These are phyloP conservation scores for Benincasa hispida DNA, from an alignment of 306 rosid species.

Conservation along the genomic window DNA sequence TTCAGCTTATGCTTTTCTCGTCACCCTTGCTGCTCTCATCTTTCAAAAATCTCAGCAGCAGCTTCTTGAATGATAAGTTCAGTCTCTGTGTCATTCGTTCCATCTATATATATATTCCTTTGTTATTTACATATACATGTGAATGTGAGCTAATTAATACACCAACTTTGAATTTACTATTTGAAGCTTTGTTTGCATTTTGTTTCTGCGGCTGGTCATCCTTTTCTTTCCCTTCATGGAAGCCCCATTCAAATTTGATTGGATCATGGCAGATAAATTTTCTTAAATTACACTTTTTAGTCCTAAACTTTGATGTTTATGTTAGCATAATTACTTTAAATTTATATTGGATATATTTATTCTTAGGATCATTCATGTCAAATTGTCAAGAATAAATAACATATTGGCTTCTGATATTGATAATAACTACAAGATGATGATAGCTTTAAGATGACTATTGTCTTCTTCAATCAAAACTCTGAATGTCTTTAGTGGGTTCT, in stretches of 20 bases:
- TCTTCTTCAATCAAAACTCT: too few species aligned
- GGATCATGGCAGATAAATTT: not conserved
- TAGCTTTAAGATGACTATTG: too few species aligned
- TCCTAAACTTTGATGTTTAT: too few species aligned
- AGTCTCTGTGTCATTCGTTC: not conserved
- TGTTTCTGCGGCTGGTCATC: not conserved
- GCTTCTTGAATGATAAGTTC: not conserved
- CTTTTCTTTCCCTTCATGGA: not conserved
- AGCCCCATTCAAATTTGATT: not conserved
- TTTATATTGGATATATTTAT: too few species aligned
- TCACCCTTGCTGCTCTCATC: slow-evolving; percentile 42
- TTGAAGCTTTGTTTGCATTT: not conserved
- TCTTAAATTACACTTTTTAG: not conserved
- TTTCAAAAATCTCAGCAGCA: slow-evolving; percentile 27
- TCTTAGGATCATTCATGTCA: too few species aligned
- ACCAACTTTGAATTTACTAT: not conserved
- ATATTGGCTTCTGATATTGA: too few species aligned
- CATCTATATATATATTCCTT: not conserved
- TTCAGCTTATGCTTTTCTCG: slow-evolving; percentile 58
- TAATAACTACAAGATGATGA: too few species aligned
- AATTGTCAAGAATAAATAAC: too few species aligned
- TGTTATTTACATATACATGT: not conserved
- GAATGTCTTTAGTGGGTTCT: too few species aligned
- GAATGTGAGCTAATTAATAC: not conserved
- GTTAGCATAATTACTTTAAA: too few species aligned